Base-by-base conservation (phyloP, 495 filamentous ascomycete genomes). In the Polyplosphaeria fusca region DNA sequence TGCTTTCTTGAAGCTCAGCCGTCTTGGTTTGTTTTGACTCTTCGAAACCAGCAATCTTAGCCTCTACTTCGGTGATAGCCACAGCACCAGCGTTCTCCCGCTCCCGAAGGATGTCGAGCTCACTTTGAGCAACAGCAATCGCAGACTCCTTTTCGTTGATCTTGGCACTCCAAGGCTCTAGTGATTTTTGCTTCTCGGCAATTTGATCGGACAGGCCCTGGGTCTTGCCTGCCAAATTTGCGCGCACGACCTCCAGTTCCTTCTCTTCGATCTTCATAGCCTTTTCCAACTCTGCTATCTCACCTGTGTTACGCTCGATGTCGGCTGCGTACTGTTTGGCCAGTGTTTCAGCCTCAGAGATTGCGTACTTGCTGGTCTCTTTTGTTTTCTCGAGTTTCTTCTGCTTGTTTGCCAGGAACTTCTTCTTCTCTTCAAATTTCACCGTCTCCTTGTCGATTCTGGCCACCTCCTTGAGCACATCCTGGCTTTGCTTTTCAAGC, bases 401-500 rank as follows among this genome's bases (percentile, higher is more conserved):
- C 60, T 88, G 82, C 74, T 97, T 98, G 53, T 83, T 84, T 2
- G 77, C 73, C 52, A 98, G 70, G 70, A 96, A 96, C 67, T 98
- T 98, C 65, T 86, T 84, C 77, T 96, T 97, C 70, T 97, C 93
- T 51, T 97, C 93, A 63, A 94, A 91, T 65, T 97, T 97, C 69
- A 98, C 93, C 28, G 83, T 82, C 67, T 97, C 93, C 64, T 96
- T 95, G 64, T 98, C 93, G 53, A 91, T 88, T 68, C 88, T 92
- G 14, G 89, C 82, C 77, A 91, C 86, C 68, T 96, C 90, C 67
- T 94, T 95, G 49, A 88, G 63, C 44, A 96, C 74, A n/a, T 68
- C 75, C 62, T 96, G 88, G 0, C 82, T 83, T 22, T 88, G 79
- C 63, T 91, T 90, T 63, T 96, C 91, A 59, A 94, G 82, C 19